phyloP scores from a whole-genome alignment of 1,284 basidiomycete genomes.

The Waitea zeae region DNA sequence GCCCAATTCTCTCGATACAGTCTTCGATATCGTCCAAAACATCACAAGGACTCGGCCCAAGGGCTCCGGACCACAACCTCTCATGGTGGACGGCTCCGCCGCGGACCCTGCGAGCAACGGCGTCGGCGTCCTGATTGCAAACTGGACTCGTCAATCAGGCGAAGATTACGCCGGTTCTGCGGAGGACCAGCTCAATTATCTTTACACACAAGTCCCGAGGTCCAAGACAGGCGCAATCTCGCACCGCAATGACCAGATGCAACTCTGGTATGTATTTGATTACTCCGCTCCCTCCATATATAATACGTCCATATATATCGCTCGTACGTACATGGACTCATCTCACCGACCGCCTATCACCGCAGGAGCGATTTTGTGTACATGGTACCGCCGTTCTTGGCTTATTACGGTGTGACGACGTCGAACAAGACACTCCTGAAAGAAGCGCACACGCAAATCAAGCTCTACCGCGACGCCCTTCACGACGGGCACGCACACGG shows the following conservation, averaged over 20 bases:
- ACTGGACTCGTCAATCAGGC: conserved; percentile 4
- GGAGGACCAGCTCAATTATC: conserved; percentile 6
- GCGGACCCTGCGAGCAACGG: conserved; percentile 3
- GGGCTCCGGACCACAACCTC: conserved; percentile 27
- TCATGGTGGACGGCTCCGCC: conserved; percentile 9
- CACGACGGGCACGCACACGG: conserved; percentile 6
- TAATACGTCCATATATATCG: no score
- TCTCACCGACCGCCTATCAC: no score
- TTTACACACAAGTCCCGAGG: conserved; percentile 8
- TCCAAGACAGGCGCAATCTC: conserved; percentile 10
- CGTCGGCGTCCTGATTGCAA: conserved; percentile 6
- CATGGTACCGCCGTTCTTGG: conserved; percentile 22
- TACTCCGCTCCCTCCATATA: neutral
- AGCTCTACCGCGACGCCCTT: conserved; percentile 9
- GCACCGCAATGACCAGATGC: conserved; percentile 10
- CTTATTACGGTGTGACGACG: conserved; percentile 16
- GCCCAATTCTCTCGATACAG: conserved; percentile 24
- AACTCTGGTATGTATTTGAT: conserved; percentile 10
- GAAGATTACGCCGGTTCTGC: conserved; percentile 3
- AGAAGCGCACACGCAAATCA: conserved; percentile 15
- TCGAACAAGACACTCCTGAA: conserved; percentile 11
- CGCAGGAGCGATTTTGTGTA: conserved; percentile 16
- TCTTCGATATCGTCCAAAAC: conserved; percentile 37
- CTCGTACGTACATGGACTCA: no score
- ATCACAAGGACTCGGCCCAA: conserved; percentile 31